Base-by-base conservation (phyloP, 352 stramenopile genomes). In the Blastocystis sp. region DNA sequence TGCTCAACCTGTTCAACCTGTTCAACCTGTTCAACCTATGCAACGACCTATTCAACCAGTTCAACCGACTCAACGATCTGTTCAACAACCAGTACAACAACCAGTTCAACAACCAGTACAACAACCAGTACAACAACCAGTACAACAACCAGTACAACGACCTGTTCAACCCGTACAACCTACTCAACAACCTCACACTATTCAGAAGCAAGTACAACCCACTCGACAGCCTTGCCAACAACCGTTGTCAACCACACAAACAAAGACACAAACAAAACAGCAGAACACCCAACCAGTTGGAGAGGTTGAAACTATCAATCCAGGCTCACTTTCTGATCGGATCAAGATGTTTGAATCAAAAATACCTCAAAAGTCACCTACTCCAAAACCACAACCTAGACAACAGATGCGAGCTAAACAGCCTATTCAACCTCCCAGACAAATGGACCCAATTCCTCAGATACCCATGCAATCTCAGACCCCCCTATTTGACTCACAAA, bases 281-380 rank as follows among this genome's bases (percentile, higher is more conserved):
- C 18, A 13, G 20, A 15, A 9, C 8, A 39, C 41, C 7, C 39
- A 61, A 68, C 15, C 73, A 23, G 20, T 47, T 37, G 73, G 73
- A 50, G 29, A 15, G 34, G 73, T 84, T n/a, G 73, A 84, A 45
- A 26, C 41, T 3, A 47, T 84, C 23, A 68, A 66, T 13, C 73
- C 73, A 9, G 73, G 50, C 0, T 68, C 73, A 29, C 73, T 84
- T 5, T 84, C 73, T 29, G 73, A 84, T 45, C 54, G 73, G 1
- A 84, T 84, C 39, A 64, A 68, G n/a, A 66, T 68, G 73, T 84
- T 84, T 64, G 73, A 84, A 64, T 5, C 73, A 8, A 84, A 66
- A 11, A 8, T 8, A 0, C 63, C 34, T 41, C 63, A 75, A 43
- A 47, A 23, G 11, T 20, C 23, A 26, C 2, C 66, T 54, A 29